phyloP scores from a whole-genome alignment of 306 rosid genomes.

The Rosa lucieae region DNA sequence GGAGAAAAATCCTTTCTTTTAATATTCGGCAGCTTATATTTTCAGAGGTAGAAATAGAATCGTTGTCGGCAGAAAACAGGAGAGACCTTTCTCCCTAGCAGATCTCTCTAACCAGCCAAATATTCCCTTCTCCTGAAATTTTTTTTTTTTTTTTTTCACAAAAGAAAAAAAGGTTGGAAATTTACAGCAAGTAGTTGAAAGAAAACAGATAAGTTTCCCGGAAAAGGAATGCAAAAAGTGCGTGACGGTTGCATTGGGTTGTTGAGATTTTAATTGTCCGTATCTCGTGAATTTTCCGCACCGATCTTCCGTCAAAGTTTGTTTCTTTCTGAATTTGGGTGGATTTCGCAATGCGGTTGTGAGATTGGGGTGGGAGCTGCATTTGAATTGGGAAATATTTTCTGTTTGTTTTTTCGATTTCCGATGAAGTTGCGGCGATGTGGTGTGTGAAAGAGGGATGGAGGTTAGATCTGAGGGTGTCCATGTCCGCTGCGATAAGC shows the following conservation, averaged over 20 bases:
- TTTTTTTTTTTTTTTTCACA: not conserved
- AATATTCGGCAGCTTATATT: too few species aligned
- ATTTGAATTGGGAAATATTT: too few species aligned
- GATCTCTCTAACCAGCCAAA: not conserved
- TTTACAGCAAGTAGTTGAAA: not conserved
- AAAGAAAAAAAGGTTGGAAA: not conserved
- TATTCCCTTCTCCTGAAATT: not conserved
- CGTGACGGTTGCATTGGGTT: not conserved
- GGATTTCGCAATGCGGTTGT: too few species aligned
- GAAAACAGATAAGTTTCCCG: not conserved
- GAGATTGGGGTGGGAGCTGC: too few species aligned
- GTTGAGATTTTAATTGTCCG: too few species aligned
- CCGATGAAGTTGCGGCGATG: constrained; percentile 79
- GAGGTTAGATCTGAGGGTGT: constrained; percentile 81
- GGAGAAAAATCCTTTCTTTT: not conserved
- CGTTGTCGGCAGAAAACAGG: not conserved
- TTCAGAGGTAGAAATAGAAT: not conserved
- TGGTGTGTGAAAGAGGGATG: constrained; percentile 62
- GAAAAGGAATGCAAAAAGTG: not conserved
- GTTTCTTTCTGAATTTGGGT: not conserved
- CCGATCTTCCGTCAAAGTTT: not conserved
- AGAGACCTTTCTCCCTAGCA: not conserved
- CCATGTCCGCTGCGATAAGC: constrained; percentile 67
- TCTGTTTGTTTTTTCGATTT: too few species aligned
- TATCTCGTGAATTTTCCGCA: too few species aligned